Conservation (phyloP, 225 moss, liverwort and hornwort species). For the Pleurozium schreberi region DNA sequence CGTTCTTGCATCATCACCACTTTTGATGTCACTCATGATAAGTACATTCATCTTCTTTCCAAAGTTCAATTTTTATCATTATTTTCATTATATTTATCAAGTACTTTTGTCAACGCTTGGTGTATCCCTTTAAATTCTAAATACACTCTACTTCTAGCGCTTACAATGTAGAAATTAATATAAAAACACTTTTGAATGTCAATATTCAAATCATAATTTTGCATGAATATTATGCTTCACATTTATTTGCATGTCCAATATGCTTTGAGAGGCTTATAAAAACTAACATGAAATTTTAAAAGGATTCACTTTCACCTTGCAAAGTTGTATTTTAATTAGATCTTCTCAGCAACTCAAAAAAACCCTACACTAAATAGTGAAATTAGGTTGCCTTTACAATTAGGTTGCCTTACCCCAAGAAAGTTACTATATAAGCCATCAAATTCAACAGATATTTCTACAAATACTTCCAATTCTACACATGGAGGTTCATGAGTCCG, state of each 20-base stretch:
- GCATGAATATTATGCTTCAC: not conserved
- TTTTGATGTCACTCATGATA: accelerated
- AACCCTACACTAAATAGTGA: too few species aligned
- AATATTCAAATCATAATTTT: not conserved
- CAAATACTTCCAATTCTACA: too few species aligned
- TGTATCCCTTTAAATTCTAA: not conserved
- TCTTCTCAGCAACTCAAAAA: too few species aligned
- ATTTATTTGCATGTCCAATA: not conserved
- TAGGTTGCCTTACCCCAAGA: too few species aligned
- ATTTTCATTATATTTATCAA: not conserved
- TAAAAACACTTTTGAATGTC: not conserved
- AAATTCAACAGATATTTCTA: too few species aligned
- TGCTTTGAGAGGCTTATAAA: not conserved
- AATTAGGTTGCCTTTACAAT: too few species aligned
- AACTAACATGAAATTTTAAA: not conserved
- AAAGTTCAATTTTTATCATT: not conserved
- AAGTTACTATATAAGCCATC: too few species aligned
- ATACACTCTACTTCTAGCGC: not conserved
- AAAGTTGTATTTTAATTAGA: too few species aligned
- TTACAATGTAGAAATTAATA: not conserved
- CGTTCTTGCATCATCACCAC: too few species aligned
- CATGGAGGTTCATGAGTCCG: too few species aligned
- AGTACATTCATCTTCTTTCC: not conserved
- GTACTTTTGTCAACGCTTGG: not conserved
- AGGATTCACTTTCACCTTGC: not conserved